These are phyloP conservation scores for Suillus fuscotomentosus DNA, from an alignment of 768 basidiomycete genomes.

Conservation along the genomic window DNA sequence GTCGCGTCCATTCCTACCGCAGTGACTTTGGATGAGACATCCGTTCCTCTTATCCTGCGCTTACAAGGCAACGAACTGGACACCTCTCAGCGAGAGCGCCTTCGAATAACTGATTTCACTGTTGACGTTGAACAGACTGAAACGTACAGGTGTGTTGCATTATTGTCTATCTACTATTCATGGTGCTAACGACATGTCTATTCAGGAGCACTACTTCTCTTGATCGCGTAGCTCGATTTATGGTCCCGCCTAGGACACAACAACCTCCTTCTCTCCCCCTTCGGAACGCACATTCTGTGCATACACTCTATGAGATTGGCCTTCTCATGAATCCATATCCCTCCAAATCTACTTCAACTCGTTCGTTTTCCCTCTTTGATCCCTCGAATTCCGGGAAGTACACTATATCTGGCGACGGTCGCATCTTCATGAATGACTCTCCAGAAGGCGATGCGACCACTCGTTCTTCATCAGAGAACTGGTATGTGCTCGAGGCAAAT, in stretches of 20 bases:
- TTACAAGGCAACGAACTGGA: slow-evolving; percentile 56
- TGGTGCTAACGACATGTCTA: slow-evolving; percentile 10
- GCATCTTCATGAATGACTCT: slow-evolving; percentile 44
- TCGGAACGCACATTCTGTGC: slow-evolving; percentile 48
- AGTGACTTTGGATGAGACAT: slow-evolving; percentile 43
- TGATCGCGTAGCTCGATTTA: slow-evolving; percentile 45
- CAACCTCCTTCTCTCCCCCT: slow-evolving; percentile 70
- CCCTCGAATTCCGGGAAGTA: slow-evolving; percentile 45
- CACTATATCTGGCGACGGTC: slow-evolving; percentile 46
- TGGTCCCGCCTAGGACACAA: slow-evolving; percentile 49
- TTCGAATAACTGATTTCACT: slow-evolving; percentile 56
- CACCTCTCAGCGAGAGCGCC: slow-evolving; percentile 46
- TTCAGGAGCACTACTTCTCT: slow-evolving; percentile 41
- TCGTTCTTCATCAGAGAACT: slow-evolving; percentile 14
- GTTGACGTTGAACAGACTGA: slow-evolving; percentile 65
- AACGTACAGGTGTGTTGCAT: slow-evolving; percentile 53
- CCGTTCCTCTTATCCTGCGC: slow-evolving; percentile 56
- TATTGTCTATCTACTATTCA: background rate
- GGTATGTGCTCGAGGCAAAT: slow-evolving; percentile 26
- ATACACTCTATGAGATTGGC: slow-evolving; percentile 45
- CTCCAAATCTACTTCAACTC: slow-evolving; percentile 25
- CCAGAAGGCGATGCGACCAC: slow-evolving; percentile 15
- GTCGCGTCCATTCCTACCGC: slow-evolving; percentile 61
- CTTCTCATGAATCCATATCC: slow-evolving; percentile 28
- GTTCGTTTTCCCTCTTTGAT: slow-evolving; percentile 50